A percentile compares a stretch with the other conserved stretches of the same genome.
Evolutionary conservation across 2,329 filamentous ascomycete genomes (phyloP).

Genomic region (Phyllosticta ampelicida): DNA sequence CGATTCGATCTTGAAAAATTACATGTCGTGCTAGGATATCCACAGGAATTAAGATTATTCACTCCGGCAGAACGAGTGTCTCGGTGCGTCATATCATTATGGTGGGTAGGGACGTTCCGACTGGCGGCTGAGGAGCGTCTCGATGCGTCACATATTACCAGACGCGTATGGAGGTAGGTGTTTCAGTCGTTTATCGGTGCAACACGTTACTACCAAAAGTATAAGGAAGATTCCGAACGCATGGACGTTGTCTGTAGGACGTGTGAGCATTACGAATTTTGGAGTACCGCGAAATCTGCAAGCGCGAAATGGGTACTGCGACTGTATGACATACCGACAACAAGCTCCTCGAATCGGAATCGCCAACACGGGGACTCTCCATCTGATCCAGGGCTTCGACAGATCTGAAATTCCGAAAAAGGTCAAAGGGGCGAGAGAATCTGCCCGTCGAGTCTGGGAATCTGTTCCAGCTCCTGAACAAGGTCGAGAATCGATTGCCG

Average conservation of each 20-base stretch:
- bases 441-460: background rate
- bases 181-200: background rate
- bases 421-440: background rate
- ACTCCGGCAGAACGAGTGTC: background rate
- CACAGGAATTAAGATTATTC: background rate
- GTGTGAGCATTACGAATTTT: background rate
- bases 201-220: background rate
- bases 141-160: background rate
- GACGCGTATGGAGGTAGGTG: background rate
- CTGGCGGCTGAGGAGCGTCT: background rate
- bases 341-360: background rate
- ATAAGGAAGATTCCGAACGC: background rate
- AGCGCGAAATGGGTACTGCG: background rate
- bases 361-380: background rate
- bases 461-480: background rate
- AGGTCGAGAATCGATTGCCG: background rate
- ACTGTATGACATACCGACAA: background rate
- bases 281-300: background rate
- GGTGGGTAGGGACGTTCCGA: background rate
- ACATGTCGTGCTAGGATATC: no score
- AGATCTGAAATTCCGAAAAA: background rate
- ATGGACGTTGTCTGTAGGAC: background rate
- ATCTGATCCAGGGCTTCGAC: background rate
- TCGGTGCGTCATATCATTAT: background rate
- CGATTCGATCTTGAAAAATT: background rate